Conservation (phyloP, 192 early-diverging fungal species). For the Coemansia sp. region DNA sequence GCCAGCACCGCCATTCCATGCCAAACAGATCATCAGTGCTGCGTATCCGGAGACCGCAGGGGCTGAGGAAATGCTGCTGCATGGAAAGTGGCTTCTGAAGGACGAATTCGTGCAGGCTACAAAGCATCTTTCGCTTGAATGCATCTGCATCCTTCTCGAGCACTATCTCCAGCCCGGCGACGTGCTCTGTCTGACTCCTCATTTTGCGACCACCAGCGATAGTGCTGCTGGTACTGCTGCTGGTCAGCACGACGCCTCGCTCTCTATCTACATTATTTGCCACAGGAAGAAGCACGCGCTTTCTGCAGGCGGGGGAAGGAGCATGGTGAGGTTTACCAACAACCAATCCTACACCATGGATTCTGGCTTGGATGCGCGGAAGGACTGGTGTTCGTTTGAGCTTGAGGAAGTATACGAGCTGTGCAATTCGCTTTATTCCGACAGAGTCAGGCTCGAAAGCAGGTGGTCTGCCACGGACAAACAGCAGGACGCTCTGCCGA, state of each 20-base stretch:
- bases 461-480: constrained; percentile 11
- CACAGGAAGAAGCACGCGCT: neutral
- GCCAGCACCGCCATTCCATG: constrained; percentile 12
- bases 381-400: constrained; percentile 1
- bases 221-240: neutral
- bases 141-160: constrained; percentile 29
- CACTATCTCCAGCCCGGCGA: constrained; percentile 24
- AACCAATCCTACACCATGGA: neutral
- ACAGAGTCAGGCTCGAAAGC: constrained; percentile 6
- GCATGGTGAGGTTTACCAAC: neutral
- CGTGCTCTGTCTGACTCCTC: constrained; percentile 22
- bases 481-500: neutral
- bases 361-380: neutral
- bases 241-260: neutral
- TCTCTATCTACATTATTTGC: constrained; percentile 6
- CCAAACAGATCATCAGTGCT: constrained; percentile 3
- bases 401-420: constrained; percentile 13
- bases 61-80: constrained; percentile 5
- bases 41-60: constrained; percentile 3
- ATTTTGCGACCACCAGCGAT: neutral
- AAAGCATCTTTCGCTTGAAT: constrained; percentile 30
- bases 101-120: constrained; percentile 11
- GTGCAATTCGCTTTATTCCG: constrained; percentile 13
- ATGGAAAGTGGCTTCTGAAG: constrained; percentile 19
- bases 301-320: neutral